Conservation (phyloP, 371 early-diverging fungal species). For the Mucor plumbeus region DNA sequence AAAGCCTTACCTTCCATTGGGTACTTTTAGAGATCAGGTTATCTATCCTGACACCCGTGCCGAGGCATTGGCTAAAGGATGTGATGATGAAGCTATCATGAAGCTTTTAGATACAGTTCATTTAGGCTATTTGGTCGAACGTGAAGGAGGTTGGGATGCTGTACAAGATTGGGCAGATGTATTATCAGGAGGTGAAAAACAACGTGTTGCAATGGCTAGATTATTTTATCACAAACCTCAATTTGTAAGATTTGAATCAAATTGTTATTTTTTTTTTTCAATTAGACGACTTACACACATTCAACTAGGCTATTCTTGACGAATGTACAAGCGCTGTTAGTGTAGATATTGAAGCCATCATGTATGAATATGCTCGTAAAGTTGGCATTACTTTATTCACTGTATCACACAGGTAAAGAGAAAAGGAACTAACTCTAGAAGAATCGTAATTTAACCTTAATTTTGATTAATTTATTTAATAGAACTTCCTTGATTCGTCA, state of each 20-base stretch:
- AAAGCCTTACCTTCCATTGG: slow-evolving; percentile 90
- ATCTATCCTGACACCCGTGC: slow-evolving; percentile 78
- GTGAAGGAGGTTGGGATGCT: slow-evolving; percentile 88
- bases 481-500: slow-evolving; percentile 66
- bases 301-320: slow-evolving; percentile 74
- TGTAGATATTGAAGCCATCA: slow-evolving; percentile 82
- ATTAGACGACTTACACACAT: too few relatives aligned
- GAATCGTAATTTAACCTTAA: slow-evolving; percentile 1
- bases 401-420: slow-evolving; percentile 75
- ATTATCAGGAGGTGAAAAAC: slow-evolving; percentile 84
- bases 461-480: neutral
- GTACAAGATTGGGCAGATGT: slow-evolving; percentile 86
- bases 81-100: slow-evolving; percentile 66
- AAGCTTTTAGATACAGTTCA: slow-evolving; percentile 74
- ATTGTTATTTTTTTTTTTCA: too few relatives aligned
- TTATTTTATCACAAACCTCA: slow-evolving; percentile 86
- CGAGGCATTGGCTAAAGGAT: slow-evolving; percentile 60
- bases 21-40: slow-evolving; percentile 91
- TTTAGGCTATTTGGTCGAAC: slow-evolving; percentile 72
- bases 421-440: neutral
- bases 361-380: slow-evolving; percentile 82
- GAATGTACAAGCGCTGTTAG: slow-evolving; percentile 89
- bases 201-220: slow-evolving; percentile 85
- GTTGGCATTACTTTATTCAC: slow-evolving; percentile 87
- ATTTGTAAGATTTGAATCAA: slow-evolving; percentile 57